Evolutionary conservation across 192 early-diverging fungal species (phyloP), one percentile per base, ranked within the genome.

Genomic region (Mortierella hygrophila): DNA sequence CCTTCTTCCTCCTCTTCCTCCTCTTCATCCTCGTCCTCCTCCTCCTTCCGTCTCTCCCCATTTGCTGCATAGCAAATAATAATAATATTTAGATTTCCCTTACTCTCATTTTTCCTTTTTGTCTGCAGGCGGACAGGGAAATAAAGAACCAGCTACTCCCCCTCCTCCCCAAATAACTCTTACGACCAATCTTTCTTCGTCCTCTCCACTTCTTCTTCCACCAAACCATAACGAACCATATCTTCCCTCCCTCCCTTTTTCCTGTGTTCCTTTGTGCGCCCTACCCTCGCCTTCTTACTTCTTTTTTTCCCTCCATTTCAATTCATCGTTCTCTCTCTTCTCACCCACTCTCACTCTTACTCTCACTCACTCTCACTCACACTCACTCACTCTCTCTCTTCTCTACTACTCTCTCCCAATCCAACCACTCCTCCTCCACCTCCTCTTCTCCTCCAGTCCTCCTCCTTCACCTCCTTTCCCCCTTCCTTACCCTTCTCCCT

Each of bases 1-100:
- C 0, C 35, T 35, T 35, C 35, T 35, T 35, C 35, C 35, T 35
- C 35, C 35, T 35, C 35, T 35, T 35, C 35, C 35, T 35, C 35
- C 35, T 35, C 49, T 55, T 55, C 40, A 40, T 32, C 63, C 46
- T 10, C 60, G 57, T 37, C 60, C 35, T 42, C 40, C 49, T 7
- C 20, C 18, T n/a, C 49, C 49, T 18, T 60, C 44, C 47, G 37
- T 38, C n/a, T 47, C 32, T 55, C 37, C 29, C 32, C 18, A 18
- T 18, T 32, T 65, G 60, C 60, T 65, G 60, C 60, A 65, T 65
- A 65, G 60, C 60, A 65, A 65, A 65, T 15, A 65, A 29, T 35
- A 35, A 35, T 35, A 35, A 13, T 26, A 26, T 3, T 65, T 65
- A 52, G 18, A 52, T 32, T 65, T 35, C 10, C 26, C 11, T n/a